Base-by-base conservation (phyloP, 2,329 filamentous ascomycete species). In the Phyllosticta ampelicida region DNA sequence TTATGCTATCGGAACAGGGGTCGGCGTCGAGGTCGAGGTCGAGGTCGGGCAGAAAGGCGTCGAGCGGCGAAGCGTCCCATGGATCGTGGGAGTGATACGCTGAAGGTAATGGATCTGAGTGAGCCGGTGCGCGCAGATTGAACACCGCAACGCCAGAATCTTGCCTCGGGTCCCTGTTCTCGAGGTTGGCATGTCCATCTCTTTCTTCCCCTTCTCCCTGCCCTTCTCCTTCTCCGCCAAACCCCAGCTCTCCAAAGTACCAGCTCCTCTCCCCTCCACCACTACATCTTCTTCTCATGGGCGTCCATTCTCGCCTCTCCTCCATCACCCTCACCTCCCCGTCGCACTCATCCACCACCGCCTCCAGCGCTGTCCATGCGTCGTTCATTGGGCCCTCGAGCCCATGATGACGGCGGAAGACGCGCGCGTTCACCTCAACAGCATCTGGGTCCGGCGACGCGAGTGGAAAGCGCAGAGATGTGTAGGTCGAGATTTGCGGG, bases 331-430 rank as follows among this genome's bases (percentile, higher is more conserved):
- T 75, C 1, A 87, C 70, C 13, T 76, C 69, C 1, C 82, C 81
- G 0, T 79, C 84, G 10, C 65, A 64, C 60, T 88, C 83, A 60
- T 88, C 81, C 30, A 74, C 75, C 26, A 81, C 78, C 1, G 90
- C 73, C 3, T 79, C 79, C 3, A 91, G 72, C 59, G 83, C 81
- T 0, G 82, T 86, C 86, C 87, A 91, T 2, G 85, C 80, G 63
- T 90, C 84, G 63, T 90, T 86, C 16, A 90, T 83, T 0, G 85
- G 81, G 0, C 87, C 87, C 67, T 90, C 86, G 13, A 44, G 5
- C 26, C 73, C 74, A 63, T 89, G 84, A 54, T 86, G 77, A 16
- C 86, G 80, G 8, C 86, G 77, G 80, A 84, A 89, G 51, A 85
- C 77, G 19, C 74, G 71, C 50, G 69, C 65, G 57, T 77, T 76